Conservation (phyloP, 306 rosid species). For the Glycine latifolia region DNA sequence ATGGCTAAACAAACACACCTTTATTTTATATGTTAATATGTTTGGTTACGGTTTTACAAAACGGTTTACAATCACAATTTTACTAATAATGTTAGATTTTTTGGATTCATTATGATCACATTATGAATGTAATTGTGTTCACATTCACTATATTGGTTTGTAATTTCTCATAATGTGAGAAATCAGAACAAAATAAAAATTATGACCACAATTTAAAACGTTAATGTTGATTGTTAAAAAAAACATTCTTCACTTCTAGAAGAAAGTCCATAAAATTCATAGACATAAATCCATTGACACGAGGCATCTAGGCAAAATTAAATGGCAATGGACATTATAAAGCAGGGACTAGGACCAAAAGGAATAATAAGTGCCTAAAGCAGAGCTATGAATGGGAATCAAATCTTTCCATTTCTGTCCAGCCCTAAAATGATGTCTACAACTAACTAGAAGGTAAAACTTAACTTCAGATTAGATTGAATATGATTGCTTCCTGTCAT, state of each 20-base stretch:
- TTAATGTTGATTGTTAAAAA: not conserved
- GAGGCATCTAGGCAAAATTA: not conserved
- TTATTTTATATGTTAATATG: no score
- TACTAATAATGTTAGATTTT: no score
- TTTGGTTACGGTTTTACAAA: no score
- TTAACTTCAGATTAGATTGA: conserved; percentile 35
- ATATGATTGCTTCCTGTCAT: conserved; percentile 21
- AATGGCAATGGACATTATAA: conserved; percentile 16
- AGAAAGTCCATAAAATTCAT: not conserved
- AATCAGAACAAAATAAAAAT: no score
- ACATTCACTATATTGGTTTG: no score
- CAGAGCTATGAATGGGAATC: conserved; percentile 47
- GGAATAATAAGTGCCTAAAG: conserved; percentile 20
- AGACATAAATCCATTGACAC: not conserved
- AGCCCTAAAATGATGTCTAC: conserved; percentile 29
- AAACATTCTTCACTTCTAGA: conserved; percentile 6
- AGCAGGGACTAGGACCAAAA: conserved; percentile 21
- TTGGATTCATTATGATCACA: no score
- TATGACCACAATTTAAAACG: not conserved
- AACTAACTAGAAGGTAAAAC: conserved; percentile 46
- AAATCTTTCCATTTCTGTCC: conserved; percentile 24
- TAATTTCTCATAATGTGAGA: no score
- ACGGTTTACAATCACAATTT: no score
- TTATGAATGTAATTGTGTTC: no score
- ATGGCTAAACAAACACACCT: no score